Base-by-base conservation (phyloP, 805 yeast species). In the Metschnikowia anglica region DNA sequence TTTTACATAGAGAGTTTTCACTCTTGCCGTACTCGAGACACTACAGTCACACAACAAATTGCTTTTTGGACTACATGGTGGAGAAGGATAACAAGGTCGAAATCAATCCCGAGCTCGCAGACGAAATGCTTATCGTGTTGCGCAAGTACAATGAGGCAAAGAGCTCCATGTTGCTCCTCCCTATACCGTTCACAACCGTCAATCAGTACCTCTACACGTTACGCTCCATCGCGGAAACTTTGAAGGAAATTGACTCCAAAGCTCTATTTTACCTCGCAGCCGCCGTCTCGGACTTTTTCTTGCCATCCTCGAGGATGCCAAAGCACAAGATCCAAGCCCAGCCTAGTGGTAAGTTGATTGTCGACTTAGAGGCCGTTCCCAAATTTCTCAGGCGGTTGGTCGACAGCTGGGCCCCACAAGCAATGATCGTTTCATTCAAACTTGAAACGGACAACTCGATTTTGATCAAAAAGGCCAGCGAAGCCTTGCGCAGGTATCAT, bases 261-360 rank as follows among this genome's bases (percentile, higher is more conserved):
- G 87, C 89, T 0, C 61, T 93, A 30, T 88, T 91, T 60, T 93
- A 84, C 60, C 72, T 93, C 40, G 99, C 99, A 0, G 98, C 99
- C 7, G 99, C 99, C 0, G 99, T 93, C 0, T 87, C 96, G 6
- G 99, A 93, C 61, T 93, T 93, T 65, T 93, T 90, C 66, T 73
- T 93, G 31, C 99, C 99, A 1, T 78, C 77, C 32, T 81, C 90
- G 1, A 75, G 87, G 51, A 72, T 89, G 55, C 95, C 97, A 2
- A 89, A 88, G 55, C 99, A 93, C 66, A 93, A 93, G 66, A 93
- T 93, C 48, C 99, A 93, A 64, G 83, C 95, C 4, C 82, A 81
- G 45, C 80, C 78, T 13, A 78, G 79, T 9, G 95, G 95, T 3
- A 88, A 86, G 57, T 69, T 93, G 34, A 78, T 84, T 7, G 87